A percentile compares a stretch with the other conserved stretches of the same genome.
phyloP scores from a whole-genome alignment of 225 moss, liverwort and hornwort species.

The Anthoceros angustus region DNA sequence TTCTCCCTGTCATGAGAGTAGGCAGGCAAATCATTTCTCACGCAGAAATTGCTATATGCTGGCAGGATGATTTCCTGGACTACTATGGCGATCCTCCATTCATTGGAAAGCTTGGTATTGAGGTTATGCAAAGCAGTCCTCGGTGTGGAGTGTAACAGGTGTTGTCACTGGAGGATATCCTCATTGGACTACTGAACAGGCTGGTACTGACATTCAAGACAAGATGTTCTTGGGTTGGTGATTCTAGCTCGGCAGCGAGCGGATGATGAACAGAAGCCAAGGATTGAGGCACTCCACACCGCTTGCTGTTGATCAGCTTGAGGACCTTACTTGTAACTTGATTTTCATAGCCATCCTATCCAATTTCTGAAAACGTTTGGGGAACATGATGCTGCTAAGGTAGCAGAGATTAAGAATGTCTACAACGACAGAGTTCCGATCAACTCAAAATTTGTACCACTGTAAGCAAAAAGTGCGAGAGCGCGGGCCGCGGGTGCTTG shows the following conservation, averaged over 20 bases:
- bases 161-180: too few species aligned
- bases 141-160: too few species aligned
- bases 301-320: neutral
- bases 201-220: conserved; percentile 97
- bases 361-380: conserved; percentile 62
- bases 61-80: conserved; percentile 76
- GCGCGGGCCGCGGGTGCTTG: too few species aligned
- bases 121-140: neutral
- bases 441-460: too few species aligned
- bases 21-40: too few species aligned
- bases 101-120: conserved; percentile 64
- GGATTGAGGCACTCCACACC: conserved; percentile 29
- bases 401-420: conserved; percentile 59
- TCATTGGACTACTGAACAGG: conserved; percentile 19
- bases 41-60: too few species aligned
- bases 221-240: conserved; percentile 94
- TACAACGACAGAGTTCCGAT: too few species aligned
- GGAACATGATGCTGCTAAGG: conserved; percentile 51
- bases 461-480: too few species aligned
- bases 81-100: conserved; percentile 78
- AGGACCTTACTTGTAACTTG: neutral
- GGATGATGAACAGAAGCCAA: conserved; percentile 50
- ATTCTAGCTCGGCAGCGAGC: conserved; percentile 79
- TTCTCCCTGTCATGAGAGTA: neutral
- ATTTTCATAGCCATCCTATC: neutral